Conservation (phyloP, 371 early-diverging fungal genomes). For the Saksenaea oblongispora region DNA sequence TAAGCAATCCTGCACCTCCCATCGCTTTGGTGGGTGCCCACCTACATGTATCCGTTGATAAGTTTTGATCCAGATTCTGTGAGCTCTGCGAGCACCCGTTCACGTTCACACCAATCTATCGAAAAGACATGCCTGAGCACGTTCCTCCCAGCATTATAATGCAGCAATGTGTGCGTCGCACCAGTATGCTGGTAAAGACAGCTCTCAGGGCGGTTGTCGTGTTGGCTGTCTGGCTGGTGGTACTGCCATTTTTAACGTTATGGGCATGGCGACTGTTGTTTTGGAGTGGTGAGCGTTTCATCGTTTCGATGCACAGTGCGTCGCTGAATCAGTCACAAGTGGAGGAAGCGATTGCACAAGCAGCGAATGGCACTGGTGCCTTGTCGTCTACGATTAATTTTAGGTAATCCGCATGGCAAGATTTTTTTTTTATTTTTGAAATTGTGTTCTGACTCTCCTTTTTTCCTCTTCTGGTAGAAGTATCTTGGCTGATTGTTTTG, state of each 20-base stretch:
- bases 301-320: neutral
- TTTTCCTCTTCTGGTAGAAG: constrained; percentile 29
- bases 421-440: neutral
- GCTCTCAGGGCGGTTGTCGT: constrained; percentile 53
- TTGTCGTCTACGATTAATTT: neutral
- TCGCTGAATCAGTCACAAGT: neutral
- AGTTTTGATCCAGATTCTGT: constrained; percentile 62
- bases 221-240: constrained; percentile 70
- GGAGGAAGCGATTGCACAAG: neutral
- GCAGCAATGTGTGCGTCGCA: constrained; percentile 48
- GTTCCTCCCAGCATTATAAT: constrained; percentile 60
- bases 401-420: neutral
- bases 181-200: constrained; percentile 28
- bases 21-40: neutral
- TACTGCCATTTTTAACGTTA: constrained; percentile 77
- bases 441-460: neutral
- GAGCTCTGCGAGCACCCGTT: constrained; percentile 87
- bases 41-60: neutral
- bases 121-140: constrained; percentile 67
- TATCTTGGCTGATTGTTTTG: constrained; percentile 78
- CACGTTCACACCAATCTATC: constrained; percentile 78
- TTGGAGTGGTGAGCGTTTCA: constrained; percentile 63
- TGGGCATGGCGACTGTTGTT: constrained; percentile 81
- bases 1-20: constrained; percentile 18
- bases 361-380: no score